phyloP scores from a whole-genome alignment of 192 early-diverging fungal genomes.

The Chytriomyces confervae region DNA sequence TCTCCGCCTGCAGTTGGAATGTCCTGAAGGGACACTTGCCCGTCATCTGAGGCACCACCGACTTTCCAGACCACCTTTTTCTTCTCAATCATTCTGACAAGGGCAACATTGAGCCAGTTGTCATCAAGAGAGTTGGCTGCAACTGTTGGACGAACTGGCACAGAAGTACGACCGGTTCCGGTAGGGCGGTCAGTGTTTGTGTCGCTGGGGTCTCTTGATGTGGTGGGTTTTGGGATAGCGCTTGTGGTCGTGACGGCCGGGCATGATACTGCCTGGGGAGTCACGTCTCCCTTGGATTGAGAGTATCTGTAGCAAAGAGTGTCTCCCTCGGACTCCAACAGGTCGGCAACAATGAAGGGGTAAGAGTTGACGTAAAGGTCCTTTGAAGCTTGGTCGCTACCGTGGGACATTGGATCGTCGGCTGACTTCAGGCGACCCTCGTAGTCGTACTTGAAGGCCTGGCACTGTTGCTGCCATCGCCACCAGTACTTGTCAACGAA shows the following conservation, averaged over 20 bases:
- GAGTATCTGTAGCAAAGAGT: constrained; percentile 31
- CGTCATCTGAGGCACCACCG: neutral
- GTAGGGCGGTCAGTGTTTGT: neutral
- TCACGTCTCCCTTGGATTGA: constrained; percentile 20
- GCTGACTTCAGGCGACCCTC: neutral
- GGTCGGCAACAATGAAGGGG: neutral
- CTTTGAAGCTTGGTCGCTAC: neutral
- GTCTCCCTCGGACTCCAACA: neutral
- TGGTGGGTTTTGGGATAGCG: neutral
- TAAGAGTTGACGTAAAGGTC: constrained; percentile 6
- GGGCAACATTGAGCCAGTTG: neutral
- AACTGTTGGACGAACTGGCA: neutral
- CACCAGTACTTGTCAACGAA: constrained; percentile 23
- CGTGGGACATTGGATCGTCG: constrained; percentile 10
- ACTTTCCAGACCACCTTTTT: neutral
- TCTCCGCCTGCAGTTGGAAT: neutral
- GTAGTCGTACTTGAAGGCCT: constrained; percentile 3
- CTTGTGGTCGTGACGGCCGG: neutral
- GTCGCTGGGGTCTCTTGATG: neutral
- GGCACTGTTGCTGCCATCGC: constrained; percentile 8
- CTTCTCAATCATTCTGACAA: neutral
- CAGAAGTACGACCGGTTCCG: neutral
- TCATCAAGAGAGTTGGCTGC: neutral
- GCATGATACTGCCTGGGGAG: neutral
- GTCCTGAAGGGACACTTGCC: no score